A percentile compares a stretch with the other conserved stretches of the same genome.
phyloP scores from a whole-genome alignment of 2,329 filamentous ascomycete species.

The Pseudocercospora vitis region DNA sequence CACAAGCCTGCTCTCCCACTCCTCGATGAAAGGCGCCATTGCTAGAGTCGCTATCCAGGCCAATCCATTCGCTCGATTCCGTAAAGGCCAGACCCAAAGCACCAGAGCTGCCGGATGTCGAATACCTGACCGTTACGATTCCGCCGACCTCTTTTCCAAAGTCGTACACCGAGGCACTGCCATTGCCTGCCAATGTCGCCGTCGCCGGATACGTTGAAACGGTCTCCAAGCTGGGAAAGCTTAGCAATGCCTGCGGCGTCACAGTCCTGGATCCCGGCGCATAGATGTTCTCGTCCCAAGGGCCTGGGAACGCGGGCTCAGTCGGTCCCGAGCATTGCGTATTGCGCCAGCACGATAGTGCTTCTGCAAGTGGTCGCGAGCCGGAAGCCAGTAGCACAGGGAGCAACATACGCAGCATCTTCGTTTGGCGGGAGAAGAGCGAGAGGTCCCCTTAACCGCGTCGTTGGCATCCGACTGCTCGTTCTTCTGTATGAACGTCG shows the following conservation, averaged over 20 bases:
- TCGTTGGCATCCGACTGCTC: neutral
- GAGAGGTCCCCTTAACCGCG: neutral
- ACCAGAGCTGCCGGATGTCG: slow-evolving; percentile 41
- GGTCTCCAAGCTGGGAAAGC: slow-evolving; percentile 33
- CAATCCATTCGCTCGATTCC: slow-evolving; percentile 46
- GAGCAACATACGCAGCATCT: neutral
- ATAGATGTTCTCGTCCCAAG: slow-evolving; percentile 60
- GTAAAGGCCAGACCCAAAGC: slow-evolving; percentile 44
- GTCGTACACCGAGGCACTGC: slow-evolving; percentile 57
- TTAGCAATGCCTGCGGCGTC: slow-evolving; percentile 47
- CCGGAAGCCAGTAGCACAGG: neutral
- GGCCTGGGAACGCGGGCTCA: slow-evolving; percentile 55
- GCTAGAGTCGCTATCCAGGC: slow-evolving; percentile 46
- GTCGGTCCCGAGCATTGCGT: slow-evolving; percentile 54
- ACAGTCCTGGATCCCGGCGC: slow-evolving; percentile 55
- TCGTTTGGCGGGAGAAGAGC: too few relatives aligned
- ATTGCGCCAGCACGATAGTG: slow-evolving; percentile 55
- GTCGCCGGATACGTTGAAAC: slow-evolving; percentile 37
- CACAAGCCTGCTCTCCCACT: slow-evolving; percentile 31
- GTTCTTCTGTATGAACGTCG: neutral
- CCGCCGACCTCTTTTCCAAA: slow-evolving; percentile 61
- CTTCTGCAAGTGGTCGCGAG: too few relatives aligned
- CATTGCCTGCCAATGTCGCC: slow-evolving; percentile 46
- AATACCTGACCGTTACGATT: slow-evolving; percentile 54
- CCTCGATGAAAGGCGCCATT: slow-evolving; percentile 41